Base-by-base conservation (phyloP, 306 rosid genomes). In the Cicer judaicum region DNA sequence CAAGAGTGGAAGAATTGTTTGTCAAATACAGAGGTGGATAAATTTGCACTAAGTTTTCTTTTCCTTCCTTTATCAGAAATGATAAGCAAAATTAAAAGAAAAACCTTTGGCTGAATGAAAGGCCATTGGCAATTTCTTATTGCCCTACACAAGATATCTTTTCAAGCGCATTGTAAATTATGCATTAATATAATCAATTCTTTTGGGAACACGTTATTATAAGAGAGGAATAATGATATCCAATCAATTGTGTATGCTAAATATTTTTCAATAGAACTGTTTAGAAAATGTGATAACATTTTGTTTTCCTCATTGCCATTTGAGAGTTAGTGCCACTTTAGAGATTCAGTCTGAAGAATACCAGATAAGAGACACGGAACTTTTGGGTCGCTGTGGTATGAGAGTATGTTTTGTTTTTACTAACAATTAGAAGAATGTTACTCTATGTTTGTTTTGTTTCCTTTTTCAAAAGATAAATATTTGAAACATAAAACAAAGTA, bases 1-100 rank as follows among this genome's bases (percentile, higher is more conserved):
- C 42, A 15, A 69, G 68, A 41, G 52, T 80, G 65, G 57, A 52
- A n/a, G 48, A 39, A 52, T 43, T 71, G 67, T 63, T 50, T 62
- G 73, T 74, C 59, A 29, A 70, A 71, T 52, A 62, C 78, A 41
- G 29, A 53, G 40, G 61, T 15, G 44, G 52, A 46, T 64, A 55
- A 29, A 53, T 79, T 42, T 64, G 68, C 36, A 19, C 59, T 29
- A 24, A 15, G 72, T 8, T n/a, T 56, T 29, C 15, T 13, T 19
- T 29, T 54, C 54, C 16, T 34, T 29, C 55, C 13, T 42, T 56
- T 8, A 53, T 66, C 47, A n/a, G 59, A 73, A 73, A 74, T 9
- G 66, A 3, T 66, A 50, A 36, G 11, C 49, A 40, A 0, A 8
- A 16, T 64, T 42, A 7, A 64, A 36, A 14, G 11, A 64, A 63